phyloP scores from a whole-genome alignment of 1,284 basidiomycete genomes.

The Chalciporus sp. region DNA sequence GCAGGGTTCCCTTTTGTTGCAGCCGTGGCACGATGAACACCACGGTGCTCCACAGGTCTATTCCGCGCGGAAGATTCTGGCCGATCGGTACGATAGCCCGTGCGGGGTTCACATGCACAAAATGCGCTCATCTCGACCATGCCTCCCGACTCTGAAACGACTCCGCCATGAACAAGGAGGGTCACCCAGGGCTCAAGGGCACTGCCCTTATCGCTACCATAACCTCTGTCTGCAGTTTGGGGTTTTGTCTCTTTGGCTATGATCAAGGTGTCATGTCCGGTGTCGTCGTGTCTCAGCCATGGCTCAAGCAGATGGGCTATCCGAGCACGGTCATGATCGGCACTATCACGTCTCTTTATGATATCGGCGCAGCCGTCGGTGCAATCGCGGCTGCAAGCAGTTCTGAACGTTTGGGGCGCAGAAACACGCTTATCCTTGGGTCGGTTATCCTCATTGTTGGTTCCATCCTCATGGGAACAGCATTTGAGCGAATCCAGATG shows the following conservation, averaged over 20 bases:
- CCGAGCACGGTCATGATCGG: slow-evolving; percentile 22
- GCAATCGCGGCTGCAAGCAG: slow-evolving; percentile 16
- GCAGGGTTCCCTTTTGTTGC: background rate
- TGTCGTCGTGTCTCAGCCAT: slow-evolving; percentile 14
- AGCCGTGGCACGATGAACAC: background rate
- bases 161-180: slow-evolving; percentile 13
- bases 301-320: slow-evolving; percentile 21
- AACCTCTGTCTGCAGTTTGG: slow-evolving; percentile 21
- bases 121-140: background rate
- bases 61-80: slow-evolving; percentile 1
- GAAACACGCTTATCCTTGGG: slow-evolving; percentile 15
- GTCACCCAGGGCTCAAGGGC: slow-evolving; percentile 16
- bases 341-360: slow-evolving; percentile 22
- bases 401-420: slow-evolving; percentile 17
- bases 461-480: slow-evolving; percentile 15
- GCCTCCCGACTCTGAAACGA: background rate
- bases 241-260: slow-evolving; percentile 22
- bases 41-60: background rate
- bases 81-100: background rate
- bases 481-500: slow-evolving; percentile 19
- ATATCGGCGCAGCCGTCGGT: slow-evolving; percentile 15
- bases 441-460: slow-evolving; percentile 13
- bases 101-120: background rate
- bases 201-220: slow-evolving; percentile 16
- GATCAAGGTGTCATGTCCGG: slow-evolving; percentile 23